Conservation (phyloP, 257 asterid species). For the Apocynum venetum region DNA sequence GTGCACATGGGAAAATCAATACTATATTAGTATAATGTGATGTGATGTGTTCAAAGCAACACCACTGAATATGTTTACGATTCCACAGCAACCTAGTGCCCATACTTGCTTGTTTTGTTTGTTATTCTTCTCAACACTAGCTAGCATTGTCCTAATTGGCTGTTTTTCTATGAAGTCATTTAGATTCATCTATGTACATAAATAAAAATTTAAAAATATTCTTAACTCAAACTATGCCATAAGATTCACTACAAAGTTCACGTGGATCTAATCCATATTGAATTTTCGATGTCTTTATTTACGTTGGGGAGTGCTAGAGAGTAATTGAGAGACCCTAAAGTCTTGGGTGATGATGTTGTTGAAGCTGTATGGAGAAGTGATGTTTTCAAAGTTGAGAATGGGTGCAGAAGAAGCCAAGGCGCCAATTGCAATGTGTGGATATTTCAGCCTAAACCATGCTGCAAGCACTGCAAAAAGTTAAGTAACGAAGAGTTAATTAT, state of each 20-base stretch:
- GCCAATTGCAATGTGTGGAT: constrained; percentile 80
- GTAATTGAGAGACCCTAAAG: constrained; percentile 45
- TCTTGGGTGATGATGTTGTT: constrained; percentile 66
- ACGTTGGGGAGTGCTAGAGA: not conserved
- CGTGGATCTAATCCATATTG: too few species aligned
- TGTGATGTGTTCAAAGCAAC: too few species aligned
- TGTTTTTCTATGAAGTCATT: not conserved
- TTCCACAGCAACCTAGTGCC: not conserved
- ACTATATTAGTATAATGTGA: too few species aligned
- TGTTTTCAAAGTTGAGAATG: constrained; percentile 75
- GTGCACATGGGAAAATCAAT: not conserved
- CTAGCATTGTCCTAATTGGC: not conserved
- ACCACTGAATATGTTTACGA: too few species aligned
- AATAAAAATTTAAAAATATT: too few species aligned
- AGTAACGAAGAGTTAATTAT: not conserved
- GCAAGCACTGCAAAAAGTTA: constrained; percentile 62
- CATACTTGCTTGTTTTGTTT: not conserved
- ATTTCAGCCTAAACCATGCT: constrained; percentile 94
- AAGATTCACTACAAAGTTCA: too few species aligned
- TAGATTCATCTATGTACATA: too few species aligned
- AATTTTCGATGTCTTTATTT: too few species aligned
- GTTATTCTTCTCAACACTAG: not conserved
- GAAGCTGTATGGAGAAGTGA: constrained; percentile 74
- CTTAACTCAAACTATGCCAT: too few species aligned
- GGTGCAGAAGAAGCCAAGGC: constrained; percentile 98